Base-by-base conservation (phyloP, 192 early-diverging fungal genomes). In the Umbelopsis sp. region DNA sequence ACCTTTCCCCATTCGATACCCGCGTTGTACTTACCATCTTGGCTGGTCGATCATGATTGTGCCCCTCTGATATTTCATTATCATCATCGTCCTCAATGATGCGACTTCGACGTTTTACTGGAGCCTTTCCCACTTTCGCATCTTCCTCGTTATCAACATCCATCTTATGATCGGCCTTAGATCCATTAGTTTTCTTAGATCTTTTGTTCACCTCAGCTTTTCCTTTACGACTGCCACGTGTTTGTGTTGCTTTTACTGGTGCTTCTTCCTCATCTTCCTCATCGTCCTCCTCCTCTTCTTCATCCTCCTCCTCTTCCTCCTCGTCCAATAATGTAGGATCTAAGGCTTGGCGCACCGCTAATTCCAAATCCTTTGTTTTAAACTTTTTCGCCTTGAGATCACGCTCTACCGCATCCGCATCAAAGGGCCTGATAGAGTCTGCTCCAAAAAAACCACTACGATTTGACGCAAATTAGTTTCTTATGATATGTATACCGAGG, bases 371-470 rank as follows among this genome's bases (percentile, higher is more conserved):
- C 52, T 75, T 80, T 27, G 49, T 71, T 51, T 74, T 80, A 51
- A 80, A 80, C 55, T 80, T 80, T 35, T 80, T 80, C 44, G 78
- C 78, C 44, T 80, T 73, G 2, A 80, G 68, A 55, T 80, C 78
- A 30, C 67, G 64, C 44, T 76, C 71, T n/a, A 80, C 78, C 2
- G 46, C 50, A 18, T 68, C 64, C n/a, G 30, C 48, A 50, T 80
- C 52, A 48, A 80, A 80, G 27, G 78, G 78, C 6, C 74, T 68
- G 23, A 80, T 76, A 9, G 55, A 53, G 35, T 80, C 78, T 25
- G 74, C 68, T 23, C 78, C 78, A 71, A 80, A 80, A 61, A 80
- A 80, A 15, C 78, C 78, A 67, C 78, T 80, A 61, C 13, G 15
- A 35, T 33, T 30, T 33, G 16, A 30, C 0, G 15, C 25, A 33